Evolutionary conservation across 2,329 filamentous ascomycete species (phyloP).

Genomic region (Sporothrix brunneoviolacea): DNA sequence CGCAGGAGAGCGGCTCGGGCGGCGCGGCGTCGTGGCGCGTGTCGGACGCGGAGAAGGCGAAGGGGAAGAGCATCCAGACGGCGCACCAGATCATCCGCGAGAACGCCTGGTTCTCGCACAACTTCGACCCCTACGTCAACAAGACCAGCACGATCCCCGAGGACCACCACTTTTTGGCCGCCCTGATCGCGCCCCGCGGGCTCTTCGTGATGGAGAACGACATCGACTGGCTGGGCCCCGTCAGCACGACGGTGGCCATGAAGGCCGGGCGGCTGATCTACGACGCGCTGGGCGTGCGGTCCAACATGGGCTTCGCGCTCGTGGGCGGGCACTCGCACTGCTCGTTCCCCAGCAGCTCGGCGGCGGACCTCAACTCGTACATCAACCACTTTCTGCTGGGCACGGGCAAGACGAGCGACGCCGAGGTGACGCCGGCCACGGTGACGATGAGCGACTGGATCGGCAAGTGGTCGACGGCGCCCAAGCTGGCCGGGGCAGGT

Average conservation of each 20-base stretch:
- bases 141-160: constrained; percentile 42
- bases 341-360: constrained; percentile 46
- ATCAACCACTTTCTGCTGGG: constrained; percentile 48
- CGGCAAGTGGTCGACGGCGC: constrained; percentile 26
- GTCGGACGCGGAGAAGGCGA: constrained; percentile 40
- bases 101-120: constrained; percentile 56
- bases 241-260: constrained; percentile 52
- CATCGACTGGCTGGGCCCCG: constrained; percentile 52
- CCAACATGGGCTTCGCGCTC: constrained; percentile 52
- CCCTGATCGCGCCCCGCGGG: constrained; percentile 48
- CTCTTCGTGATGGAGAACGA: constrained; percentile 52
- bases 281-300: constrained; percentile 44
- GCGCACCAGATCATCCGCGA: constrained; percentile 35
- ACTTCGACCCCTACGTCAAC: constrained; percentile 46
- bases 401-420: constrained; percentile 24
- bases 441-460: constrained; percentile 35
- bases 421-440: constrained; percentile 33
- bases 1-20: constrained; percentile 56
- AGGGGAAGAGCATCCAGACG: constrained; percentile 54
- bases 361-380: constrained; percentile 45
- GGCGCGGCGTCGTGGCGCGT: constrained; percentile 57
- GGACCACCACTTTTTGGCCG: constrained; percentile 54
- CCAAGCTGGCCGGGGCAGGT: too few species aligned
- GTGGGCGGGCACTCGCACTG: constrained; percentile 50
- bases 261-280: constrained; percentile 48